Evolutionary conservation across 495 filamentous ascomycete genomes (phyloP), one percentile per base, ranked within the genome.

Genomic region (Penicillium paxilli): DNA sequence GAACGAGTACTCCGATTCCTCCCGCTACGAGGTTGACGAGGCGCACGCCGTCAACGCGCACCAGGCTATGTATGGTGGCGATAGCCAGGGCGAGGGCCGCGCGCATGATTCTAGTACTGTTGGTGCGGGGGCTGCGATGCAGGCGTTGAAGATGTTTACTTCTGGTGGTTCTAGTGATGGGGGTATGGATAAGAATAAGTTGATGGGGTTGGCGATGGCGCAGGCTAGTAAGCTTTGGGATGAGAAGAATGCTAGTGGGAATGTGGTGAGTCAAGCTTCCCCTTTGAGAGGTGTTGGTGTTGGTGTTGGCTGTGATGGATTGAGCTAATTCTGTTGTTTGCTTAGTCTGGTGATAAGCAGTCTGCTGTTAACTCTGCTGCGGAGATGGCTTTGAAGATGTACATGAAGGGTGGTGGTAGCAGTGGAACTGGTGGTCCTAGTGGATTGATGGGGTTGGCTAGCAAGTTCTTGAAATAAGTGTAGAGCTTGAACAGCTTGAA

Each of bases 371-470:
- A 79, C 51, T 60, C 63, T 44, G 86, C 86, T 7, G 86, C 80
- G 0, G 75, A 87, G 71, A 81, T 83, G 75, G 86, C 86, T 11
- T 56, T 87, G 51, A 87, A 89, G 78, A 82, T 88, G 80, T 88
- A 86, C 59, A 70, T 86, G 74, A 84, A 86, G 73, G 75, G 78
- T 54, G 75, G 79, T 62, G 76, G 78, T 49, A 60, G 70, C 19
- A 69, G 72, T 21, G 74, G 76, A 0, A 74, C 73, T 41, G 78
- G 80, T 21, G 75, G 78, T 37, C 64, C 72, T 23, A 51, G 67
- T 41, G 77, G 80, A 0, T 54, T 87, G 58, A 67, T 87, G 77
- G 64, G 74, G 32, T 52, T 88, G 68, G 85, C 85, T 1, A 75
- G 78, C 61, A 87, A 80, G 69, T 82, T 82, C 59, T 25, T 81